These are phyloP conservation scores for Nothopassalora personata DNA, from an alignment of 2,329 filamentous ascomycete genomes.

Conservation along the genomic window DNA sequence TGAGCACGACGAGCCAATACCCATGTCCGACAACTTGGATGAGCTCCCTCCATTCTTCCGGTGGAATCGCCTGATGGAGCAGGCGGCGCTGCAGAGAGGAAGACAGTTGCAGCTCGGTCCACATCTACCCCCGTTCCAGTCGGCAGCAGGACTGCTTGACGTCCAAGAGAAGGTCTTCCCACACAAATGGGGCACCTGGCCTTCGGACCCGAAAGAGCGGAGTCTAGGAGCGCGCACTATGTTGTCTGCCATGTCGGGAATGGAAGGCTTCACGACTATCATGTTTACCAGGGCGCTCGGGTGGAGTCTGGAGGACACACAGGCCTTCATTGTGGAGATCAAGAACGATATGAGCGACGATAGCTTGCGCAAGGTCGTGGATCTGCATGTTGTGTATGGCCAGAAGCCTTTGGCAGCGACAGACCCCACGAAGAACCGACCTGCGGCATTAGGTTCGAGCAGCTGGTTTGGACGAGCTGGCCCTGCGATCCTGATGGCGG, in stretches of 20 bases:
- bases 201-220: slow-evolving; percentile 16
- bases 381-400: slow-evolving; percentile 17
- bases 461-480: not conserved
- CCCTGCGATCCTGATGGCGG: not conserved
- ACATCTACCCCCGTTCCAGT: slow-evolving; percentile 12
- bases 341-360: slow-evolving; percentile 18
- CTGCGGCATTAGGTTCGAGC: not conserved
- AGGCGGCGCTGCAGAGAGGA: slow-evolving; percentile 16
- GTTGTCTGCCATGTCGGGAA: slow-evolving; percentile 25
- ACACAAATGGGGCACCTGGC: slow-evolving; percentile 20
- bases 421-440: not conserved
- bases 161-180: slow-evolving; percentile 13
- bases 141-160: slow-evolving; percentile 8
- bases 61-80: slow-evolving; percentile 18
- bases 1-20: slow-evolving; percentile 6
- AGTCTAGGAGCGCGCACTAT: slow-evolving; percentile 21
- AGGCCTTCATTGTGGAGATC: slow-evolving; percentile 15
- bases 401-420: slow-evolving; percentile 11
- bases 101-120: slow-evolving; percentile 18
- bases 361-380: slow-evolving; percentile 15
- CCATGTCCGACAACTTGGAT: slow-evolving; percentile 9
- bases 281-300: slow-evolving; percentile 26
- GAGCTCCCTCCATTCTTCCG: slow-evolving; percentile 15
- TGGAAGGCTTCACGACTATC: slow-evolving; percentile 27
- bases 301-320: slow-evolving; percentile 24